Percentiles rank a stretch among this genome's conserved stretches.
Conservation (phyloP, 163 green algal species). For the Coccomyxa subellipsoidea region DNA sequence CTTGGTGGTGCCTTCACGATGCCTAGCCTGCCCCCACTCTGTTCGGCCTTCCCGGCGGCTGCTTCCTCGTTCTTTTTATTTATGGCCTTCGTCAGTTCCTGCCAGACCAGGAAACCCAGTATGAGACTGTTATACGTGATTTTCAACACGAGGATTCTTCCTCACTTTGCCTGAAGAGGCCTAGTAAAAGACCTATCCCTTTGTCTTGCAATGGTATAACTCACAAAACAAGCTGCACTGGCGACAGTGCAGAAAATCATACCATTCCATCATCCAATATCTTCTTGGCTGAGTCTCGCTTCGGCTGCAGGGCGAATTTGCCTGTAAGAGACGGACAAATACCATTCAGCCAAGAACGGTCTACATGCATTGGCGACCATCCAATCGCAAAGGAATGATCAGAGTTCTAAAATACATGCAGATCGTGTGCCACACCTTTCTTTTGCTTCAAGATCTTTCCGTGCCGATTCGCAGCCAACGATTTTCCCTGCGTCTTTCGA, state of each 20-base stretch:
- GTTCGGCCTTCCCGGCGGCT: background rate
- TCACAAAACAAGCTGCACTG: background rate
- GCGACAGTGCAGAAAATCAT: too few relatives aligned
- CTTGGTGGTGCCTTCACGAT: background rate
- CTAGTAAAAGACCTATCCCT: too few relatives aligned
- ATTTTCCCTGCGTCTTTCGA: background rate
- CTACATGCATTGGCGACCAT: too few relatives aligned
- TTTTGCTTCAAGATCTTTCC: conserved; percentile 4
- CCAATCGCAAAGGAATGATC: too few relatives aligned
- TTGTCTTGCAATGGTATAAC: background rate
- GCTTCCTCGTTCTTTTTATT: background rate
- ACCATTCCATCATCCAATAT: background rate
- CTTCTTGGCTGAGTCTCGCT: background rate
- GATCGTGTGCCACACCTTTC: background rate
- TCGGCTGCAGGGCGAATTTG: background rate
- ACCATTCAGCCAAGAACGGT: background rate
- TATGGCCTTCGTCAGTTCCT: conserved; percentile 1
- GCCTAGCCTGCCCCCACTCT: background rate
- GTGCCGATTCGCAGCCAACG: background rate
- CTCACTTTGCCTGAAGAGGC: too few relatives aligned
- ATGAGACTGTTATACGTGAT: background rate
- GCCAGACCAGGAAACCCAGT: background rate
- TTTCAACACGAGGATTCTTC: background rate
- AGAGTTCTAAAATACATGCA: too few relatives aligned
- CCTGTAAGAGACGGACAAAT: background rate